Percentiles rank a stretch among this genome's conserved stretches.
Conservation (phyloP, 2,329 filamentous ascomycete genomes). For the Cyclaneusma minus region DNA sequence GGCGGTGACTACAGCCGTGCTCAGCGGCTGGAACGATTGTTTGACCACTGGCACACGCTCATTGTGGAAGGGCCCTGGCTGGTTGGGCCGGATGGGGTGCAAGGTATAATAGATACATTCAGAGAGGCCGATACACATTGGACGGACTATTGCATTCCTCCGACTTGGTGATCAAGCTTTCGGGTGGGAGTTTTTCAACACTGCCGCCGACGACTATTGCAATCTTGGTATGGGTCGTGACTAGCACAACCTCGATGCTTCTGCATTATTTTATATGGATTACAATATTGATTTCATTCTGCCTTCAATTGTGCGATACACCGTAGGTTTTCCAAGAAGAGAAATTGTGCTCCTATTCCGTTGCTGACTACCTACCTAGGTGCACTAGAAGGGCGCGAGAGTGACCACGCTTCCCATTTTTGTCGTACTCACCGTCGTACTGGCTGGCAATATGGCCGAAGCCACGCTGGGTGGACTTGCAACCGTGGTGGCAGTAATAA, state of each 20-base stretch:
- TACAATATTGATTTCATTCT: neutral
- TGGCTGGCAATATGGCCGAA: conserved; percentile 1
- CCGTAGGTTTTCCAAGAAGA: too few relatives aligned
- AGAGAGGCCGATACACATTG: conserved; percentile 12
- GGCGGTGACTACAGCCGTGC: conserved; percentile 15
- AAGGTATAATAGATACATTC: conserved; percentile 16
- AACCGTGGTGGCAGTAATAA: conserved; percentile 1
- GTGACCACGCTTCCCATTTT: conserved; percentile 1
- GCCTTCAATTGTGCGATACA: conserved; percentile 1
- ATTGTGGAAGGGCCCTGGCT: conserved; percentile 15
- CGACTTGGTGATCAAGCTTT: conserved; percentile 1
- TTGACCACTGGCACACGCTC: conserved; percentile 14
- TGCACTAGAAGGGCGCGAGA: too few relatives aligned
- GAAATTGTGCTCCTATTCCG: too few relatives aligned
- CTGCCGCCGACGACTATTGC: too few relatives aligned
- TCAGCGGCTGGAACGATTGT: conserved; percentile 12
- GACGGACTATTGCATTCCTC: conserved; percentile 8
- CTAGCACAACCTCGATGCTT: too few relatives aligned
- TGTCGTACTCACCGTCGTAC: neutral
- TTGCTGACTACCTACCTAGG: neutral
- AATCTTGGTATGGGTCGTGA: too few relatives aligned
- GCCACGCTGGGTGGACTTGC: neutral
- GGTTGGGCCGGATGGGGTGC: conserved; percentile 13
- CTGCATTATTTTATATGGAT: too few relatives aligned
- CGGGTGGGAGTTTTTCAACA: too few relatives aligned